Conservation (phyloP, 2,329 filamentous ascomycete genomes). For the Periconia sp. region DNA sequence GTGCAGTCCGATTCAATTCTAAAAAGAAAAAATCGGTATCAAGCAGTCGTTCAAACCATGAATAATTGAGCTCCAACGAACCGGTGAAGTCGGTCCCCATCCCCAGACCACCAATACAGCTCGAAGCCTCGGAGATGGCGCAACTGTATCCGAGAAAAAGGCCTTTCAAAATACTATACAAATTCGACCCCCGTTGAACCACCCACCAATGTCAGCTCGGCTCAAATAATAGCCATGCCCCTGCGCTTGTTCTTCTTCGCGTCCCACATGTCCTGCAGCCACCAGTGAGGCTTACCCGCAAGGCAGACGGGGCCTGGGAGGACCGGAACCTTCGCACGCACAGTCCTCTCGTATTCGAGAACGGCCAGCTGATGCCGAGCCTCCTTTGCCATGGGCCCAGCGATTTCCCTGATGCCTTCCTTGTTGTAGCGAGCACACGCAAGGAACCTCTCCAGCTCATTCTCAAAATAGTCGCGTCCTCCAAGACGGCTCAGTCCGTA, state of each 20-base stretch:
- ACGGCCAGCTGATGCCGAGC: slow-evolving; percentile 23
- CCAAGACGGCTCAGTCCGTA: slow-evolving; percentile 17
- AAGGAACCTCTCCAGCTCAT: background rate
- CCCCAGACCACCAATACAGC: no score
- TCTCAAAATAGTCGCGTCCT: slow-evolving; percentile 8
- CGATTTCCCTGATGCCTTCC: slow-evolving; percentile 15
- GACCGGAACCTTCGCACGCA: slow-evolving; percentile 28
- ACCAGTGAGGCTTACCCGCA: slow-evolving; percentile 26
- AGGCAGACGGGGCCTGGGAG: slow-evolving; percentile 30
- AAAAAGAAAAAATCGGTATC: no score
- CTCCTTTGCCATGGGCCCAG: slow-evolving; percentile 27
- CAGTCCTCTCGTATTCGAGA: slow-evolving; percentile 28
- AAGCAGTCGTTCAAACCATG: no score
- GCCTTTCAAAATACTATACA: no score
- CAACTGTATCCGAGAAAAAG: no score
- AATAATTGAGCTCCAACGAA: no score
- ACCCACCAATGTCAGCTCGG: no score
- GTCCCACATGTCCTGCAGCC: slow-evolving; percentile 27
- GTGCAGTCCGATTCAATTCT: no score
- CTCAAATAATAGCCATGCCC: slow-evolving; percentile 17
- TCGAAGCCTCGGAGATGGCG: no score
- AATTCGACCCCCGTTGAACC: no score
- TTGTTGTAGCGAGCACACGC: background rate
- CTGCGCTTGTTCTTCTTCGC: slow-evolving; percentile 26
- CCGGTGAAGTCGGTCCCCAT: no score